Percentiles rank a stretch among this genome's conserved stretches.
Evolutionary conservation across 2,329 filamentous ascomycete species (phyloP).

Genomic region (Chaetomiaceae sp.): DNA sequence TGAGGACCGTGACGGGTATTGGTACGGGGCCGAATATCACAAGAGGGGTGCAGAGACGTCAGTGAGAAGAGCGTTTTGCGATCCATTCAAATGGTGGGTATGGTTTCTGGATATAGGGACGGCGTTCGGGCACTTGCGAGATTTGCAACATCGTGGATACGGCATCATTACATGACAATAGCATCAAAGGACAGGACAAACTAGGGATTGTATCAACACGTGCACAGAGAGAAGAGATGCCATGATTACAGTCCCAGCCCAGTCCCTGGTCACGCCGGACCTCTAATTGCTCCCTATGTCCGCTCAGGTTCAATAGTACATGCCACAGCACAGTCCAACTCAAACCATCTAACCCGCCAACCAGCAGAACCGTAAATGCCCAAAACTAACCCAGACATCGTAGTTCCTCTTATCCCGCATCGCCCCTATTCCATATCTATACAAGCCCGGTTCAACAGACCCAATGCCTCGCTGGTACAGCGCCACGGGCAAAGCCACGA

Average conservation of each 20-base stretch:
- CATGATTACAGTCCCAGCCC: not conserved
- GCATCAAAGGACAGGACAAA: too few species aligned
- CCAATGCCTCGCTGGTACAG: too few species aligned
- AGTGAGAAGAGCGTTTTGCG: not conserved
- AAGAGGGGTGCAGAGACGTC: conserved; percentile 18
- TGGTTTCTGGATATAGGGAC: too few species aligned
- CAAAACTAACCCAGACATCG: not conserved
- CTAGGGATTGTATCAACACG: too few species aligned
- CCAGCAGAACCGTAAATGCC: not conserved
- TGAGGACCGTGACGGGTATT: conserved; percentile 57
- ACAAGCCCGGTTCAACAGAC: not conserved
- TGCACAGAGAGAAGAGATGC: conserved; percentile 11
- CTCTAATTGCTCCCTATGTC: conserved; percentile 5
- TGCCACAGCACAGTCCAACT: not conserved
- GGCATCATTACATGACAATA: too few species aligned
- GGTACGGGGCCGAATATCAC: conserved; percentile 57
- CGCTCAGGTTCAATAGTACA: conserved; percentile 9
- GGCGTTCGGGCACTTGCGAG: not conserved
- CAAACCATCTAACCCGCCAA: not conserved
- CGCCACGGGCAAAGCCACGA: too few species aligned
- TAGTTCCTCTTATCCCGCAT: not conserved
- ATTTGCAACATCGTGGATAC: not conserved
- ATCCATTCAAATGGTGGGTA: too few species aligned
- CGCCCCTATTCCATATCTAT: not conserved
- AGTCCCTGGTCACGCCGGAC: conserved; percentile 6